These are phyloP conservation scores for Plantago major DNA, from an alignment of 257 asterid genomes.

Conservation along the genomic window DNA sequence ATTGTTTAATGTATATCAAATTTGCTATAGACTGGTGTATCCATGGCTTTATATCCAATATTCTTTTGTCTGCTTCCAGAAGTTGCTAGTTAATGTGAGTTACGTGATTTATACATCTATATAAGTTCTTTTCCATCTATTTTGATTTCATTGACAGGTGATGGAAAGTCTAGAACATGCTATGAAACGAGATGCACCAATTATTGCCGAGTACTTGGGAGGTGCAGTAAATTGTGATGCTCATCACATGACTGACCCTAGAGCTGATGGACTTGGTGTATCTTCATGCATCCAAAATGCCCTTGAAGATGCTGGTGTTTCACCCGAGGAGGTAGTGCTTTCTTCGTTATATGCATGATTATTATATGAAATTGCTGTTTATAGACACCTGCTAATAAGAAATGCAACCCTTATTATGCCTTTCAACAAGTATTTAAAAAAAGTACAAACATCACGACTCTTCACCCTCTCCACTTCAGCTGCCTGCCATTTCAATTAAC, in stretches of 20 bases:
- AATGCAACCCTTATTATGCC: background rate
- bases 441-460: no score
- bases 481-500: background rate
- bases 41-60: background rate
- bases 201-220: slow-evolving; percentile 89
- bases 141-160: slow-evolving; percentile 45
- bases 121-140: background rate
- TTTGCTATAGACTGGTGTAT: background rate
- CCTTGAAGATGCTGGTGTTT: slow-evolving; percentile 86
- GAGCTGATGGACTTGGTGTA: slow-evolving; percentile 94
- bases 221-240: slow-evolving; percentile 97
- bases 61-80: background rate
- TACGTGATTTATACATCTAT: background rate
- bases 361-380: no score
- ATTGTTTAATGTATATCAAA: background rate
- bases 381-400: no score
- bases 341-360: background rate
- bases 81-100: background rate
- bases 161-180: slow-evolving; percentile 97
- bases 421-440: background rate
- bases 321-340: slow-evolving; percentile 79
- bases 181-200: slow-evolving; percentile 82
- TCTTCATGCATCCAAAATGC: slow-evolving; percentile 74
- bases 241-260: slow-evolving; percentile 93
- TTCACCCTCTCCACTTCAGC: no score